Conservation (phyloP, 2,329 filamentous ascomycete species). For the Fusarium nygamai region DNA sequence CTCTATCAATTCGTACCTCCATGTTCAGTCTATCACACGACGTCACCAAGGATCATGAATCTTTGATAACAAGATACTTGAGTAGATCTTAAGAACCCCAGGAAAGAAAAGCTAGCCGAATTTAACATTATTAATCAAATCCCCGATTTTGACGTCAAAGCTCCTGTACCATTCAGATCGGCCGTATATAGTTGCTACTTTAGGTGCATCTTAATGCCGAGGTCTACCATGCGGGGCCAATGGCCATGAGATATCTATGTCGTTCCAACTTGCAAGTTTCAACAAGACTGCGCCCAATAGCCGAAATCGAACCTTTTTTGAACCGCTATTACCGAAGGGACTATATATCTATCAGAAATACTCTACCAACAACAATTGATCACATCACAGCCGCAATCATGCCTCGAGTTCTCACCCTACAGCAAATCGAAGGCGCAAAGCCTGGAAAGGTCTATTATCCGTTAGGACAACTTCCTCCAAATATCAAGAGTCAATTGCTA, state of each 20-base stretch:
- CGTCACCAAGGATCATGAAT: not conserved
- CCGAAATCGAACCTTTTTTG: not conserved
- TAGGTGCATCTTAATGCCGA: conserved; percentile 6
- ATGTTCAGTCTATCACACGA: no score
- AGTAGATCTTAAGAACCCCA: not conserved
- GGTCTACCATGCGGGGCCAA: conserved; percentile 20
- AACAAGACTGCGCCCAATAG: not conserved
- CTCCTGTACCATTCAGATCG: not conserved
- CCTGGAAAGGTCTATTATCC: conserved; percentile 90
- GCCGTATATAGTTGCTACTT: not conserved
- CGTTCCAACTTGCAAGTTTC: not conserved
- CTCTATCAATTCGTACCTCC: not conserved
- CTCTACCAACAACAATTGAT: not conserved
- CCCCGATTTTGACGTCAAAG: not conserved
- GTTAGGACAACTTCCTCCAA: conserved; percentile 51
- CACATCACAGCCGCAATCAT: conserved; percentile 45
- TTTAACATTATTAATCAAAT: not conserved
- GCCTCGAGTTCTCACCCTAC: conserved; percentile 69
- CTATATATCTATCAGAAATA: not conserved
- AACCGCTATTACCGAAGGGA: no score
- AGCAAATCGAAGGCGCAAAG: conserved; percentile 77
- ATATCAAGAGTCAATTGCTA: conserved; percentile 5
- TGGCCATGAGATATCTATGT: not conserved
- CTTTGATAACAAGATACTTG: not conserved
- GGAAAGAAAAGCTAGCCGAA: not conserved